Evolutionary conservation across 2,329 filamentous ascomycete genomes (phyloP), one percentile per base, ranked within the genome.

Genomic region (Ceratocystis harringtonii): DNA sequence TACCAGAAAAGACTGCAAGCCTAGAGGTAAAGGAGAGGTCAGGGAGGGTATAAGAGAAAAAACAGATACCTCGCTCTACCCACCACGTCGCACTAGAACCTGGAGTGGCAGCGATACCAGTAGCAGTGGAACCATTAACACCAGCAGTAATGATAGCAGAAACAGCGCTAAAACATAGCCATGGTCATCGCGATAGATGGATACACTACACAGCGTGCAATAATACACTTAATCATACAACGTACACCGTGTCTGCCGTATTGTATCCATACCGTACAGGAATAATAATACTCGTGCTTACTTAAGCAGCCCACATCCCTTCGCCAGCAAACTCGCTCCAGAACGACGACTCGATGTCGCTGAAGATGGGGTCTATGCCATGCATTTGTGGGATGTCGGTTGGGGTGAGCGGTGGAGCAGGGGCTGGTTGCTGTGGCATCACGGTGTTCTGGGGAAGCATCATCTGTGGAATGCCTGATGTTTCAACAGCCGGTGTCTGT

Each of bases 281-380:
- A 28, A 28, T 28, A 28, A 25, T 19, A 32, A 43, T 22, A 22
- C 43, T 19, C 36, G 44, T 12, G 17, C 58, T 22, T 41, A 15
- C 19, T 28, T 15, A 55, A 1, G 50, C 25, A 55, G 58, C 68
- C 81, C 78, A 19, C 72, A 73, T 25, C 73, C 72, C 1, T 66
- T 71, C 17, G 68, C 71, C 3, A 70, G 70, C 12, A 72, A 72
- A 5, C 74, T 76, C 3, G 77, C 79, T 57, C 65, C 65, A 62
- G 22, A 67, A 28, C 32, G 62, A 64, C 10, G 41, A 28, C 58
- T 67, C 62, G 25, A 67, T 61, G 25, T 64, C 65, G 10, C 62
- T 62, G 70, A 80, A 80, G 1, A 81, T 72, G 43, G 75, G 72
- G 66, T 81, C 77, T 0, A 81, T 74, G 0, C 45, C 55, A 2